phyloP scores from a whole-genome alignment of 208 protist species.

The Leishmania arabica region DNA sequence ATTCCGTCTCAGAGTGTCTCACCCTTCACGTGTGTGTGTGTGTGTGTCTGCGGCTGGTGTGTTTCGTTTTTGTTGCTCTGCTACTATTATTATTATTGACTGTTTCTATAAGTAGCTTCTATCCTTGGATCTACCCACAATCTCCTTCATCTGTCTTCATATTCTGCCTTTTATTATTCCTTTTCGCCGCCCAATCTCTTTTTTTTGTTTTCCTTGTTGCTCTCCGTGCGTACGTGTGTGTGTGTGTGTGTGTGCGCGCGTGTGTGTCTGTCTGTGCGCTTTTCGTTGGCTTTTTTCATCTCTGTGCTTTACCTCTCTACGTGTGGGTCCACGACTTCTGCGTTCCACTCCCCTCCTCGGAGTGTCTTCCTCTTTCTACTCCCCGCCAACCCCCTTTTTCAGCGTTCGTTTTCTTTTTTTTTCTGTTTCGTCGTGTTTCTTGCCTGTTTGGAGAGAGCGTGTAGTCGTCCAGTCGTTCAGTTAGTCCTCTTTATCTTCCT shows the following conservation, averaged over 20 bases:
- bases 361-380: background rate
- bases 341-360: background rate
- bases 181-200: conserved; percentile 2
- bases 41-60: background rate
- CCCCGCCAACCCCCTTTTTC: background rate
- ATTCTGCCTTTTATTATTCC: background rate
- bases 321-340: background rate
- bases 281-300: conserved; percentile 1
- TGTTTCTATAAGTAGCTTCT: background rate
- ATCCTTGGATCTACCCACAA: background rate
- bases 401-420: conserved; percentile 5
- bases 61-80: background rate
- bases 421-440: background rate
- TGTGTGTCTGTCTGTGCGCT: background rate
- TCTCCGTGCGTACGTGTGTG: background rate
- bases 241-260: background rate
- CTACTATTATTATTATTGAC: background rate
- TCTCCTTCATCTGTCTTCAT: background rate
- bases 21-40: background rate
- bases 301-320: background rate
- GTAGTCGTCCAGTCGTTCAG: background rate
- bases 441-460: background rate
- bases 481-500: background rate
- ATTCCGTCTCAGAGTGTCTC: too few species aligned
- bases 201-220: background rate